Evolutionary conservation across 768 basidiomycete genomes (phyloP), one percentile per base, ranked within the genome.

Genomic region (Leccinum pellstonianum): DNA sequence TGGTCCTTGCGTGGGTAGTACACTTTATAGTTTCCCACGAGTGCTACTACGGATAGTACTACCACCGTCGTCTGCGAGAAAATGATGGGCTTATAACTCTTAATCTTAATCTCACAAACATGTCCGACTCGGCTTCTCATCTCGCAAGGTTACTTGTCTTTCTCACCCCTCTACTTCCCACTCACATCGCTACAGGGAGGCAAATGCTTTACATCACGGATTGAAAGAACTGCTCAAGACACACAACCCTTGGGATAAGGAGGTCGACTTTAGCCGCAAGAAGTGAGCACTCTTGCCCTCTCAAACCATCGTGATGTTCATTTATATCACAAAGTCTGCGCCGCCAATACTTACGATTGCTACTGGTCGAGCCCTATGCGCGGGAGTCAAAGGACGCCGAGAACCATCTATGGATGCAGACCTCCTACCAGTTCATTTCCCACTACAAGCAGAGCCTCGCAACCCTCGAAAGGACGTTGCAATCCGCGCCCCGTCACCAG

Each of bases 341-440:
- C 54, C 82, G 85, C 56, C 83, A 82, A 47, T 86, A 91, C 71
- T 78, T 93, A 53, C 83, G 79, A 50, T 78, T 92, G 38, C 80
- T 93, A 19, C 81, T 92, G 62, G 71, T 84, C 21, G 78, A 90
- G 68, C 87, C 90, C 2, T 84, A 82, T 66, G 80, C 88, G 47
- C 82, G 80, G 52, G 90, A 92, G 73, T 86, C 87, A 52, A 86
- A 87, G 69, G 89, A 92, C 76, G 85, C 84, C 46, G 90, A 94
- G 70, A 90, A 83, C 31, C 86, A 90, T 63, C 81, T 96, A 9
- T 96, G 94, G 93, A 91, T 94, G 85, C 89, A 93, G 70, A 95
- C 94, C 0, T 90, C 91, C 38, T 91, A 96, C 74, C 80, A 84
- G 41, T 85, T 93, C 75, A 96, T 96, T 63, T 77, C 88, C 15